Evolutionary conservation across 148 eudicot species (phyloP).

Genomic region (Cornus florida): DNA sequence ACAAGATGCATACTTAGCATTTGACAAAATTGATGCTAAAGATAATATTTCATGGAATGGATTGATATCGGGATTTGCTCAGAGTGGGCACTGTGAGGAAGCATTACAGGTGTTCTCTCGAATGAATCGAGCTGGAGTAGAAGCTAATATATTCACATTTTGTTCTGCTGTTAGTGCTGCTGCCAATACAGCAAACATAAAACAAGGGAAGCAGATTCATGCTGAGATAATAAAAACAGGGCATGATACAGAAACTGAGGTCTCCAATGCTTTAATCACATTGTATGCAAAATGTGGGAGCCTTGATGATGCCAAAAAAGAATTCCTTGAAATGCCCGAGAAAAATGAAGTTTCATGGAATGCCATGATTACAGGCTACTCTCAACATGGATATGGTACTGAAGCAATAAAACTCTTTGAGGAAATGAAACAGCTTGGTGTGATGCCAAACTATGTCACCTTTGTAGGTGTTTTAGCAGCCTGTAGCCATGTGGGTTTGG

Average conservation of each 20-base stretch:
- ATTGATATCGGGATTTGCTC: conserved; percentile 81
- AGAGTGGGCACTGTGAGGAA: conserved; percentile 74
- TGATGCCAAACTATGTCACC: conserved; percentile 73
- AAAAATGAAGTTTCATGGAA: conserved; percentile 84
- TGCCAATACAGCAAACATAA: conserved; percentile 65
- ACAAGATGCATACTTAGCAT: conserved; percentile 63
- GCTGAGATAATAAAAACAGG: conserved; percentile 69
- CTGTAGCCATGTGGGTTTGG: conserved; percentile 92
- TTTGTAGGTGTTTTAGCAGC: conserved; percentile 82
- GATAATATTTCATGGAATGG: conserved; percentile 86
- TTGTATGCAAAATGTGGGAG: conserved; percentile 80
- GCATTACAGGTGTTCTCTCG: conserved; percentile 61
- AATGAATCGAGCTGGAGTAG: conserved; percentile 68
- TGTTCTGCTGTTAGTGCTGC: conserved; percentile 88
- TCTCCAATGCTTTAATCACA: conserved; percentile 75
- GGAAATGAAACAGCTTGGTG: conserved; percentile 60
- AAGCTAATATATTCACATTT: conserved; percentile 66
- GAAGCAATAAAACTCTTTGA: conserved; percentile 68
- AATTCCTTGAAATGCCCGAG: conserved; percentile 48
- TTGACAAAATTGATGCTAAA: conserved; percentile 56
- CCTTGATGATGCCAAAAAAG: conserved; percentile 67
- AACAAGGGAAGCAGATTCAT: conserved; percentile 82
- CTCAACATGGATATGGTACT: conserved; percentile 81
- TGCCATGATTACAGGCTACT: conserved; percentile 84
- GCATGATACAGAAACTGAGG: conserved; percentile 61